Percentiles rank a stretch among this genome's conserved stretches.
phyloP scores from a whole-genome alignment of 129 eudicot genomes.

The Tagetes patula region DNA sequence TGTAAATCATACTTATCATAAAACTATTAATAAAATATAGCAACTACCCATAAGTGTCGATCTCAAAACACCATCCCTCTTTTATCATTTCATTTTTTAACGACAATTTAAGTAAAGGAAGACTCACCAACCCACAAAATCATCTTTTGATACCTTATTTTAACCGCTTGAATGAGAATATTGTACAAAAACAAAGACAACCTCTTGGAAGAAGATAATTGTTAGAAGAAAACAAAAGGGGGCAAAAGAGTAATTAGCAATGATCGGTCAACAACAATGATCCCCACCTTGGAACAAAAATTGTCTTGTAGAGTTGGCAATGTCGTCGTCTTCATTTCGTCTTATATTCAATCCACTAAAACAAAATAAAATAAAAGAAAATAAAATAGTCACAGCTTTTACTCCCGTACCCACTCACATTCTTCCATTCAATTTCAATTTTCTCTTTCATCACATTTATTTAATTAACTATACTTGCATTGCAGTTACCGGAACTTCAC shows the following conservation, averaged over 20 bases:
- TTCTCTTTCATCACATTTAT: slow-evolving; percentile 43
- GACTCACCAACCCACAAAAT: too few relatives aligned
- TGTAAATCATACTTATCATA: too few relatives aligned
- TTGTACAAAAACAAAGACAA: too few relatives aligned
- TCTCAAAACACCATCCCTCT: too few relatives aligned
- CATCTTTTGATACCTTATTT: too few relatives aligned
- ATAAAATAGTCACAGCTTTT: background rate
- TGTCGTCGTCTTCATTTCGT: slow-evolving; percentile 37
- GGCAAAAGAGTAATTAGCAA: slow-evolving; percentile 29
- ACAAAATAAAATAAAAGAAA: background rate
- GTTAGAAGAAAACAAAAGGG: background rate
- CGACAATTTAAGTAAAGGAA: too few relatives aligned
- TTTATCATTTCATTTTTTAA: too few relatives aligned
- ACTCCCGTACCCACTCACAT: slow-evolving; percentile 53
- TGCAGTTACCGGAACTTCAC: slow-evolving; percentile 12
- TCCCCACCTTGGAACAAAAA: slow-evolving; percentile 44
- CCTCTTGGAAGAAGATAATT: too few relatives aligned
- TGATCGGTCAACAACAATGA: slow-evolving; percentile 35
- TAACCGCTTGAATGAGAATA: too few relatives aligned
- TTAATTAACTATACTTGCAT: background rate
- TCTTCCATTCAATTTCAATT: slow-evolving; percentile 16
- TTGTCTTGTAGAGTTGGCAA: slow-evolving; percentile 94
- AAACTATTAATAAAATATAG: too few relatives aligned
- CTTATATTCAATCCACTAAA: background rate
- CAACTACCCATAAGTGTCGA: too few relatives aligned